phyloP scores from a whole-genome alignment of 257 asterid genomes.

The Nicotiana attenuata region DNA sequence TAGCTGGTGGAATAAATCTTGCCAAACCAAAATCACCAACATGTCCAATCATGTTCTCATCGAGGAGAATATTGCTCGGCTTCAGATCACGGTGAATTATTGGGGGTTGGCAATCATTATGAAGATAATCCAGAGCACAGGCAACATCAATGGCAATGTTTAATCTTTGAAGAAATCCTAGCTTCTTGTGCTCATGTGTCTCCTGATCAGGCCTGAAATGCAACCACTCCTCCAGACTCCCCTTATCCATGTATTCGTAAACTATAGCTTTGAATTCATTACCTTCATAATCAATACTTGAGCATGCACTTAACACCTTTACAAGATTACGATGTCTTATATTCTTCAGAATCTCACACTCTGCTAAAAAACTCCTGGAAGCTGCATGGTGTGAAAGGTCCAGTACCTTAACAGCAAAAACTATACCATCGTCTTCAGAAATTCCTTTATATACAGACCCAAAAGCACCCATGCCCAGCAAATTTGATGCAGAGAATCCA shows the following conservation, averaged over 20 bases:
- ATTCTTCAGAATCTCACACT: constrained; percentile 26
- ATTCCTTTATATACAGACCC: constrained; percentile 21
- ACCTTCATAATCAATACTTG: constrained; percentile 17
- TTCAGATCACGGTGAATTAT: constrained; percentile 32
- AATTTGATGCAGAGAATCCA: constrained; percentile 11
- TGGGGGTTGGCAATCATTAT: constrained; percentile 18
- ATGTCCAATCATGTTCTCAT: constrained; percentile 12
- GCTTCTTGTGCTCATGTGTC: background rate
- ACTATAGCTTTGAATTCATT: constrained; percentile 27
- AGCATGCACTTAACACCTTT: constrained; percentile 20
- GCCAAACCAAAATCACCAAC: constrained; percentile 21
- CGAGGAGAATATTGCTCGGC: constrained; percentile 32
- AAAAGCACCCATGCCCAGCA: constrained; percentile 16
- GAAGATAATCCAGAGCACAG: constrained; percentile 26
- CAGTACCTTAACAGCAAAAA: constrained; percentile 17
- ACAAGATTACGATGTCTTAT: constrained; percentile 24
- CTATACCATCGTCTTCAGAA: background rate
- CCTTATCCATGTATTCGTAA: constrained; percentile 26
- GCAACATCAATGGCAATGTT: constrained; percentile 25
- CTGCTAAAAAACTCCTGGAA: constrained; percentile 22
- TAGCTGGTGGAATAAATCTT: constrained; percentile 7
- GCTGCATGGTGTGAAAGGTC: constrained; percentile 18
- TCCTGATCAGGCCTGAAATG: background rate
- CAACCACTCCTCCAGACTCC: constrained; percentile 19
- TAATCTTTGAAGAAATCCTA: constrained; percentile 17